These are phyloP conservation scores for Heracleum sosnowskyi DNA, from an alignment of 129 eudicot genomes.

Conservation along the genomic window DNA sequence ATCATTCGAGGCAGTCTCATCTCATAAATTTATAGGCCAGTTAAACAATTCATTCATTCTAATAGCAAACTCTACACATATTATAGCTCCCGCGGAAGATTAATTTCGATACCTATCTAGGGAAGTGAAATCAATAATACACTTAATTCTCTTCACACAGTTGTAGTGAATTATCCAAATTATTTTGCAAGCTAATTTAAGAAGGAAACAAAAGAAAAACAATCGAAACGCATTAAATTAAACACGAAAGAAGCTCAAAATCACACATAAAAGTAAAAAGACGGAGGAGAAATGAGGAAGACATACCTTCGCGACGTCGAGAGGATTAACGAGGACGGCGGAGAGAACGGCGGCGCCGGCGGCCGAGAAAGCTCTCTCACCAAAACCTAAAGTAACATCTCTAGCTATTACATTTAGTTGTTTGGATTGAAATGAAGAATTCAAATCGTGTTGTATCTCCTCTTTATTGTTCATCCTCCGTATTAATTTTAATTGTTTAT, in stretches of 20 bases:
- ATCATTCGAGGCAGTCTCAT: background rate
- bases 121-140: background rate
- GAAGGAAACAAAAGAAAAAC: background rate
- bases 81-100: background rate
- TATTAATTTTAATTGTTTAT: background rate
- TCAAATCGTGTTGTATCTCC: background rate
- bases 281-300: background rate
- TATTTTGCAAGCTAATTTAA: background rate
- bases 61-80: too few relatives aligned
- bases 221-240: background rate
- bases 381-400: conserved; percentile 36
- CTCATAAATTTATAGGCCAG: background rate
- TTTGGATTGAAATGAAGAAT: background rate
- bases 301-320: conserved; percentile 88
- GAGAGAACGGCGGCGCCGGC: conserved; percentile 84
- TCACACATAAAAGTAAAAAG: background rate
- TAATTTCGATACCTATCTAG: background rate
- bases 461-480: background rate
- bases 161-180: background rate
- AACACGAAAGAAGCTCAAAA: background rate
- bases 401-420: background rate
- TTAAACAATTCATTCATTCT: too few relatives aligned
- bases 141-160: background rate
- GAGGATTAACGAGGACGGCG: conserved; percentile 82
- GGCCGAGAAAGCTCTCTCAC: conserved; percentile 71